phyloP scores from a whole-genome alignment of 2,329 filamentous ascomycete species.

The Colletotrichum godetiae region DNA sequence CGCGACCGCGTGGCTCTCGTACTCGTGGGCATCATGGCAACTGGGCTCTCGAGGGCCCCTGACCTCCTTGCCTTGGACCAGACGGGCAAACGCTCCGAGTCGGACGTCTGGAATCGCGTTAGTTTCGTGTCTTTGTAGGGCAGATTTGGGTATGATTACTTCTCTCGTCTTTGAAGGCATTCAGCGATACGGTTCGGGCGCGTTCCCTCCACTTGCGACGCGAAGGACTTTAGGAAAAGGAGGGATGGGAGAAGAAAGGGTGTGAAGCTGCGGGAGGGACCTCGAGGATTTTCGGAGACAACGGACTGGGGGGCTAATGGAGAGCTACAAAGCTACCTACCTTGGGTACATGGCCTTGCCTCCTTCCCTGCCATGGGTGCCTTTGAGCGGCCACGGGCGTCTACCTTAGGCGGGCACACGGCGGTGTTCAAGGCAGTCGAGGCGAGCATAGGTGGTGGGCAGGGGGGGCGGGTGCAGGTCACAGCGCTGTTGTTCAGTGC shows the following conservation, averaged over 20 bases:
- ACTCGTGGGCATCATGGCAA: conserved; percentile 53
- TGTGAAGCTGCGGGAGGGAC: conserved; percentile 36
- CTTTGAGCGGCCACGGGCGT: not conserved
- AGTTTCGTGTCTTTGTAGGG: conserved; percentile 23
- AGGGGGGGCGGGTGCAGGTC: conserved; percentile 20
- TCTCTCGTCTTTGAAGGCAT: conserved; percentile 38
- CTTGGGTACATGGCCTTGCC: too few relatives aligned
- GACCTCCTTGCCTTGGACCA: conserved; percentile 34
- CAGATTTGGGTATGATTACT: conserved; percentile 28
- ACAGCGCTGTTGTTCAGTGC: conserved; percentile 28
- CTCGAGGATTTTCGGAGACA: conserved; percentile 40
- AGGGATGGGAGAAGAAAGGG: conserved; percentile 37
- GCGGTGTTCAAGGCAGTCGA: not conserved
- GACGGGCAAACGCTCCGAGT: conserved; percentile 29
- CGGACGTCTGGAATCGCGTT: conserved; percentile 25
- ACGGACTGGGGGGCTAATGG: conserved; percentile 35
- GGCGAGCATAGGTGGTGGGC: not conserved
- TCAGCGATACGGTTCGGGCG: conserved; percentile 37
- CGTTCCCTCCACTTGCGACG: conserved; percentile 40
- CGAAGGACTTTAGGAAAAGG: conserved; percentile 37
- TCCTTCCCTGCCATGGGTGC: not conserved
- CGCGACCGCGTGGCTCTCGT: conserved; percentile 66
- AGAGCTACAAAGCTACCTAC: conserved; percentile 35
- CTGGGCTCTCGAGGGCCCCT: conserved; percentile 36
- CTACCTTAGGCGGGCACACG: conserved; percentile 10